A percentile compares a stretch with the other conserved stretches of the same genome.
Conservation (phyloP, 371 early-diverging fungal species). For the Nematocida parisii region DNA sequence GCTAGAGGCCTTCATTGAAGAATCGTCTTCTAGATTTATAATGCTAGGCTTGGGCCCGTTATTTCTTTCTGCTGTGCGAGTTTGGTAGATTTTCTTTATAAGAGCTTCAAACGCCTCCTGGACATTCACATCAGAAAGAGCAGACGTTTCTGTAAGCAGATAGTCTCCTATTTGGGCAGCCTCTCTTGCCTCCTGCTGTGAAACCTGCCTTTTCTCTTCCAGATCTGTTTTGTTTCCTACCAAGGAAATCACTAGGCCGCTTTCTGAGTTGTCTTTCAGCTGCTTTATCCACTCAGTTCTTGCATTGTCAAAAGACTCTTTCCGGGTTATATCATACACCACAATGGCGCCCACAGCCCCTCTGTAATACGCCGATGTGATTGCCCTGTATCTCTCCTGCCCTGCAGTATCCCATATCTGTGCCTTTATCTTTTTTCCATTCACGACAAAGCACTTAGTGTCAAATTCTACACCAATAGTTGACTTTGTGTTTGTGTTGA, state of each 20-base stretch:
- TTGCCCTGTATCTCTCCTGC: conserved; percentile 72
- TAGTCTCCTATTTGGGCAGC: conserved; percentile 79
- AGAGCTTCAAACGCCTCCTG: conserved; percentile 82
- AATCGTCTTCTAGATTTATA: conserved; percentile 39
- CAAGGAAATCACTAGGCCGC: conserved; percentile 92
- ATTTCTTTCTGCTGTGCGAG: conserved; percentile 3
- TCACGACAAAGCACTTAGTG: conserved; percentile 88
- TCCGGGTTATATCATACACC: conserved; percentile 95
- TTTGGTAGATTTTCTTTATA: conserved; percentile 75
- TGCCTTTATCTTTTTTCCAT: conserved; percentile 90
- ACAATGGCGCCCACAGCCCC: conserved; percentile 96
- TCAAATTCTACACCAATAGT: conserved; percentile 99
- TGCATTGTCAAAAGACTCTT: conserved; percentile 81
- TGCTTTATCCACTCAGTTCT: conserved; percentile 93
- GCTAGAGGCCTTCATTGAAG: conserved; percentile 5
- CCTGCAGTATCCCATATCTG: conserved; percentile 96
- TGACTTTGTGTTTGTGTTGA: conserved; percentile 89
- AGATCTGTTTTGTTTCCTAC: conserved; percentile 99
- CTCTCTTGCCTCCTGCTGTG: conserved; percentile 87
- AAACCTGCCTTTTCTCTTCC: conserved; percentile 84
- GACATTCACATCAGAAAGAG: conserved; percentile 80
- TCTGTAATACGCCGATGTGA: conserved; percentile 82
- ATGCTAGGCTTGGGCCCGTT: neutral
- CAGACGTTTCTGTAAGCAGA: conserved; percentile 82
- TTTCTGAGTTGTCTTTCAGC: conserved; percentile 89